Base-by-base conservation (phyloP, 352 stramenopile genomes). In the Phytophthora niederhauseri region DNA sequence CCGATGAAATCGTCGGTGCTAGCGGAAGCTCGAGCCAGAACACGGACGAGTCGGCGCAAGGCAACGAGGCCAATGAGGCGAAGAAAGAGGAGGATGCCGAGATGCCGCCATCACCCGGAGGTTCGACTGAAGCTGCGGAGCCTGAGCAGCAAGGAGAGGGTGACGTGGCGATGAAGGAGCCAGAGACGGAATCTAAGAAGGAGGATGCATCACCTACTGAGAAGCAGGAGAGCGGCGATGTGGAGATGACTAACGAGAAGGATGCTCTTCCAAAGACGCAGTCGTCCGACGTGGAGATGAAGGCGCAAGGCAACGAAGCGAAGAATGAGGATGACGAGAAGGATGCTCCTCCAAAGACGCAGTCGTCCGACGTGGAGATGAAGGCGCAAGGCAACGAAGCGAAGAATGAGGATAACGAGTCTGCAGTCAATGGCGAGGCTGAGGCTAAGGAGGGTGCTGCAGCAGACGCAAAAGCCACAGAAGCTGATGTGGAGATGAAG, bases 1-100 rank as follows among this genome's bases (percentile, higher is more conserved):
- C 41, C 17, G 69, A 76, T 24, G 57, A 72, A 51, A 8, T 66
- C 46, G 49, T 68, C 20, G 59, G 34, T 22, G 31, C 48, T 17
- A 76, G 64, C n/a, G 20, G 58, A 54, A 48, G n/a, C 15, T 68
- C 52, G n/a, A 68, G 56, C 8, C 68, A 71, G 31, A 50, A 55
- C 57, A 54, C 57, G 2, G 59, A 77, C 5, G 58, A 52, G 17
- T 50, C 57, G 3, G 54, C 65, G 38, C 65, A 61, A 38, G 48
- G 11, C 15, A 58, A 24, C 14, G 65, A 66, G 28, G 9, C 17
- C 12, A 64, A 22, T 3, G 64, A 70, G n/a, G n/a, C 57, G 1
- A 64, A 17, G 9, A 57, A 70, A 46, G 31, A 64, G 46, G 45
- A 67, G 5, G 36, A 65, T 34, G 28, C 22, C 4, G 43, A 70